These are phyloP conservation scores for Metschnikowia gelsemii DNA, from an alignment of 805 yeast genomes.

Conservation along the genomic window DNA sequence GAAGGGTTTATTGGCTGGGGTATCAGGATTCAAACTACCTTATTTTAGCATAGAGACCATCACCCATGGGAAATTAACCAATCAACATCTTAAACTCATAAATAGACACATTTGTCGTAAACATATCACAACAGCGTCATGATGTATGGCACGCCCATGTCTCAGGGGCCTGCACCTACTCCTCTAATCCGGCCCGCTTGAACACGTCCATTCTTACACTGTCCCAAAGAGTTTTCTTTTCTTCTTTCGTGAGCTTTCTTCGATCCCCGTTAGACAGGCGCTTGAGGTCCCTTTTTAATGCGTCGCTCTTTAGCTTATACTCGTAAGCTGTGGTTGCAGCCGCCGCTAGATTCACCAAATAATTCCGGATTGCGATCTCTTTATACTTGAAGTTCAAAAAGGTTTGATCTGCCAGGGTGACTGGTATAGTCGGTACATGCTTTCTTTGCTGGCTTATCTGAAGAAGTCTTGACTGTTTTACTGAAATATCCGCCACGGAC, in stretches of 20 bases:
- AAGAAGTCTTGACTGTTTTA: conserved; percentile 44
- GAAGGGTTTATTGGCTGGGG: no score
- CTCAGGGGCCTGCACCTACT: conserved; percentile 17
- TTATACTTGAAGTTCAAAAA: conserved; percentile 38
- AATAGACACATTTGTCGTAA: no score
- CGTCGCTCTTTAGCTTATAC: conserved; percentile 41
- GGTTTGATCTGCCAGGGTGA: conserved; percentile 31
- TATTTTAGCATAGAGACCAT: no score
- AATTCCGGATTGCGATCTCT: conserved; percentile 49
- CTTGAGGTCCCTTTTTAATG: conserved; percentile 30
- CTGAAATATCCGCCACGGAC: conserved; percentile 50
- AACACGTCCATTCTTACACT: conserved; percentile 51
- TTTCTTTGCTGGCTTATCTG: conserved; percentile 35
- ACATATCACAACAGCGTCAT: no score
- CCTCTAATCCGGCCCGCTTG: conserved; percentile 45
- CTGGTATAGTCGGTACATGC: conserved; percentile 24
- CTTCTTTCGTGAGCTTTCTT: conserved; percentile 37
- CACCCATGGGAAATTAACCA: no score
- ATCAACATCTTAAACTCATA: no score
- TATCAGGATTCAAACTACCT: no score
- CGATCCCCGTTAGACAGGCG: conserved; percentile 22
- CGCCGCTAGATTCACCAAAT: conserved; percentile 51
- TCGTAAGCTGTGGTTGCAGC: conserved; percentile 56
- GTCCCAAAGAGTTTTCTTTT: conserved; percentile 49
- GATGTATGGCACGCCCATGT: no score